Conservation (phyloP, 1,284 basidiomycete species). For the Naganishia sp. region DNA sequence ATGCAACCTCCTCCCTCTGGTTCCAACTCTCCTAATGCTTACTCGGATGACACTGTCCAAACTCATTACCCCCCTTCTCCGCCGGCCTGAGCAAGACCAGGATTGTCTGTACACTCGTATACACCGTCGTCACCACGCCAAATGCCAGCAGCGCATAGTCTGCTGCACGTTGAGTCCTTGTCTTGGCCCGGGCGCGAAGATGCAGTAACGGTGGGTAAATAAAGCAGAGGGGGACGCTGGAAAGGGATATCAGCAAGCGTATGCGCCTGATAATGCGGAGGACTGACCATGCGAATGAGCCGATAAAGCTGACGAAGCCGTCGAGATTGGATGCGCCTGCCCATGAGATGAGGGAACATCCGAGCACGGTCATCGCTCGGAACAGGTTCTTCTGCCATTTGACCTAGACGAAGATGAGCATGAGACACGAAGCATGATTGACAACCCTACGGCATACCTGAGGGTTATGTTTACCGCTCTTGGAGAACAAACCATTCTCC, state of each 20-base stretch:
- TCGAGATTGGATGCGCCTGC: conserved; percentile 86
- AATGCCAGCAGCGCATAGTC: conserved; percentile 82
- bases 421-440: not conserved
- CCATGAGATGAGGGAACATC: conserved; percentile 77
- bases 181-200: conserved; percentile 80
- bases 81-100: conserved; percentile 45
- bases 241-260: conserved; percentile 21
- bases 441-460: conserved; percentile 24
- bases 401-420: conserved; percentile 45
- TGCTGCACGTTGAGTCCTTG: conserved; percentile 65
- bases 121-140: conserved; percentile 76
- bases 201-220: conserved; percentile 94
- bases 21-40: conserved; percentile 3
- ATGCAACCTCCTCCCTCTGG: not conserved
- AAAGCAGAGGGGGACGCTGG: conserved; percentile 87
- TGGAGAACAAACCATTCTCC: conserved; percentile 90
- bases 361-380: conserved; percentile 72
- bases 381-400: conserved; percentile 90
- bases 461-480: conserved; percentile 67
- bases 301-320: conserved; percentile 94
- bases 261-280: conserved; percentile 5
- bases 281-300: conserved; percentile 88
- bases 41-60: conserved; percentile 18
- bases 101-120: conserved; percentile 61
- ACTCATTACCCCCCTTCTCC: conserved; percentile 13